Base-by-base conservation (phyloP, 139 green algal species). In the Asterochloris sp. region DNA sequence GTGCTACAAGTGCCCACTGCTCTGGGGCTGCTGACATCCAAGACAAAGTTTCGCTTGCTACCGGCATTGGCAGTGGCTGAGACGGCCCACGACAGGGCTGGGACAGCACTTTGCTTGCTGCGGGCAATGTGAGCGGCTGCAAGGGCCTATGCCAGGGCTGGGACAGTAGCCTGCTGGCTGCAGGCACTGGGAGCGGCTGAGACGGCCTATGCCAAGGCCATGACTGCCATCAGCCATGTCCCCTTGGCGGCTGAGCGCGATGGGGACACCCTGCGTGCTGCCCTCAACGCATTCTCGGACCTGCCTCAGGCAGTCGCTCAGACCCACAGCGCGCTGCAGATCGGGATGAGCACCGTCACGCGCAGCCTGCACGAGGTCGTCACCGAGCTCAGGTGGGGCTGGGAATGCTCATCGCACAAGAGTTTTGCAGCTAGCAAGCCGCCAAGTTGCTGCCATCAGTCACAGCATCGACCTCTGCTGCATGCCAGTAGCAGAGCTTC, bases 121-220 rank as follows among this genome's bases (percentile, higher is more conserved):
- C 38, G 6, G 38, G 38, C 38, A n/a, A n/a, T 54, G 38, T 2
- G 38, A 54, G 38, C 38, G 38, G 38, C 38, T 54, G 38, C 38
- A 54, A 54, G 4, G 6, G 38, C 38, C 38, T 54, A 54, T 54
- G 38, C 38, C 38, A 54, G 6, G 38, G 38, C 38, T 54, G 38
- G 38, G 38, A 54, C 38, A 10, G 4, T 54, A 6, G 2, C 6
- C 9, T 10, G 8, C 14, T 73, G 26, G 10, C 9, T 54, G 54
- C 87, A 91, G 84, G 89, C 87, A 10, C 77, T 87, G 28, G 81
- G 85, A 11, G 81, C 74, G 8, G 85, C 89, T 26, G 88, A 92
- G 82, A 74, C 66, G 14, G 80, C 81, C 0, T 92, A 88, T 62
- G 68, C 82, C 0, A 78, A 83, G 15, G 78, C 88, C 13, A 78